Evolutionary conservation across 2,329 filamentous ascomycete genomes (phyloP).

Genomic region (Alternaria arbusti): DNA sequence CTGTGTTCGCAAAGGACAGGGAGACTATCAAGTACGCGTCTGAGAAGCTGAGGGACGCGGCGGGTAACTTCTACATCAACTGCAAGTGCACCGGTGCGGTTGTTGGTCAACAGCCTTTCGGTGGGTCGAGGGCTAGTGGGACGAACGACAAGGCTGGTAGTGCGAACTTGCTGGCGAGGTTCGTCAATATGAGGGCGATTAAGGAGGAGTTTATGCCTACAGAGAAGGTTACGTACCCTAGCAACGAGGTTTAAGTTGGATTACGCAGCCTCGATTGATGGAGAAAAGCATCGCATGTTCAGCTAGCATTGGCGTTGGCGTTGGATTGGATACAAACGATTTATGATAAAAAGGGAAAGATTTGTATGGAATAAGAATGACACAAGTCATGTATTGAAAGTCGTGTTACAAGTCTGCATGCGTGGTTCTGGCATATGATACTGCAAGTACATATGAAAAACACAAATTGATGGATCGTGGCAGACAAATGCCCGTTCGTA

Average conservation of each 20-base stretch:
- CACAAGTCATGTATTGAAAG: background rate
- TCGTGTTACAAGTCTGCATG: background rate
- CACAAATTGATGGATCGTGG: background rate
- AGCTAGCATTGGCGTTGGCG: background rate
- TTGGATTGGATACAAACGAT: background rate
- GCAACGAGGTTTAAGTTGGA: constrained; percentile 53
- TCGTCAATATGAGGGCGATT: constrained; percentile 62
- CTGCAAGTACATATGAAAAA: background rate
- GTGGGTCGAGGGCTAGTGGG: constrained; percentile 62
- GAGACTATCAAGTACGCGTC: constrained; percentile 71
- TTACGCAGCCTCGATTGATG: background rate
- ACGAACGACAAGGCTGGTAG: constrained; percentile 66
- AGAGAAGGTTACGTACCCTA: constrained; percentile 59
- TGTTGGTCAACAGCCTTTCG: constrained; percentile 59
- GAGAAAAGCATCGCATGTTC: background rate
- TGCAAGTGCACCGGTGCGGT: constrained; percentile 70
- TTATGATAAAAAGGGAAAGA: background rate
- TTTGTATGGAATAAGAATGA: background rate
- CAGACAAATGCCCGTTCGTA: too few relatives aligned
- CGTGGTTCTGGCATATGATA: background rate
- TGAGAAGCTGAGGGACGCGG: constrained; percentile 72
- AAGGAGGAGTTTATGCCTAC: constrained; percentile 63
- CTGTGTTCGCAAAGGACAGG: constrained; percentile 75
- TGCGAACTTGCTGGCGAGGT: constrained; percentile 58
- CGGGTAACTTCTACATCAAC: constrained; percentile 87